Evolutionary conservation across 148 eudicot species (phyloP), one percentile per base, ranked within the genome.

Genomic region (Linanthus parryae): DNA sequence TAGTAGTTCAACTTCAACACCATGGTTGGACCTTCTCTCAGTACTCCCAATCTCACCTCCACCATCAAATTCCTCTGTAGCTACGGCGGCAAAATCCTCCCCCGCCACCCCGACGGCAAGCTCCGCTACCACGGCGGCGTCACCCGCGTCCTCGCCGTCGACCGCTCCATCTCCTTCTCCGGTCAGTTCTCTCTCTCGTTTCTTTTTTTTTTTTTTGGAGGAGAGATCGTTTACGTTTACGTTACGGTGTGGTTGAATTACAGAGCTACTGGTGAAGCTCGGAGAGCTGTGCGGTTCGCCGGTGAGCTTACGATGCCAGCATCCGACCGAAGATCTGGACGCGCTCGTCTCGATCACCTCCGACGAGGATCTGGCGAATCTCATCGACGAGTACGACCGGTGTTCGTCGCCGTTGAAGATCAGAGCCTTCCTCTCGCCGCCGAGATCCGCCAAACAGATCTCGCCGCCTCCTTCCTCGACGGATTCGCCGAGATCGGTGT

Each of bases 81-180:
- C 67, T 85, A 90, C 55, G 92, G 88, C 58, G 95, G 97, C 56
- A 84, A 72, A 40, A 90, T 90, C 41, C 65, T 81, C 54, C 97
- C 95, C 13, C 95, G 95, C 54, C 46, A 56, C 30, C 63, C 92
- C 13, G 95, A 90, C 37, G 92, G 82, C 48, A 80, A 82, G 46
- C 97, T 90, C 69, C 97, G 95, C 44, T 90, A 85, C 61, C 66
- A 68, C 43, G 97, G 95, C 35, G 97, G 97, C 19, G 78, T 73
- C 28, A 90, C 92, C 21, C 80, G 97, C 8, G 85, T 90, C 37
- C 85, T 90, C 48, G 48, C 95, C 50, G 80, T 90, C 13, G 35
- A 67, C 8, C 76, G 81, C 52, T 72, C 80, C 70, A 48, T 81
- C 58, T 61, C 88, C 7, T 85, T 83, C 28, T 22, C 84, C 19